Conservation (phyloP, 2,329 filamentous ascomycete species). For the Alternaria consortialis region DNA sequence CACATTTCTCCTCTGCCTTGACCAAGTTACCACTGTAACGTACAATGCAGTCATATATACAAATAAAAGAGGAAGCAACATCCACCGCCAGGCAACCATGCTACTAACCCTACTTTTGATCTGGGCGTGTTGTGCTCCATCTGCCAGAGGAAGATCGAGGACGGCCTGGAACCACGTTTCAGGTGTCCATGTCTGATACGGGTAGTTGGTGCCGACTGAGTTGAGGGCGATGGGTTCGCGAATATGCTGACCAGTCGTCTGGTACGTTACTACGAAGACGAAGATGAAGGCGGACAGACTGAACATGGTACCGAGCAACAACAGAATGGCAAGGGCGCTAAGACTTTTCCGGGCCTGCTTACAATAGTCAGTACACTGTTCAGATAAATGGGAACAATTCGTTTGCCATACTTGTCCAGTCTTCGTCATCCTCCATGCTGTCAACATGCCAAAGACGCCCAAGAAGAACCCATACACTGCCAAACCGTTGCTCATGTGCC, state of each 20-base stretch:
- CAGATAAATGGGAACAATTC: not conserved
- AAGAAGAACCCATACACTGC: conserved; percentile 47
- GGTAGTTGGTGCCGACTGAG: conserved; percentile 30
- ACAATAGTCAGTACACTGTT: not conserved
- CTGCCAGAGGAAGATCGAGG: conserved; percentile 37
- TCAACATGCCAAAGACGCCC: conserved; percentile 40
- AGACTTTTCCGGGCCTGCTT: conserved; percentile 41
- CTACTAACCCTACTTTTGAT: conserved; percentile 34
- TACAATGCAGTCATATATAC: conserved; percentile 32
- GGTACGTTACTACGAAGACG: conserved; percentile 41
- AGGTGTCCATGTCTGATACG: conserved; percentile 41
- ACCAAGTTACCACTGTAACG: conserved; percentile 27
- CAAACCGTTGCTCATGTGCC: conserved; percentile 40
- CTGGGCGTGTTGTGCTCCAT: conserved; percentile 21
- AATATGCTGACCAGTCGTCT: conserved; percentile 40
- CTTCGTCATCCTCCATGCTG: conserved; percentile 37
- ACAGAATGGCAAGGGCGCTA: conserved; percentile 47
- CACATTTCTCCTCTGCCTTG: conserved; percentile 32
- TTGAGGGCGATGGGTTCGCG: conserved; percentile 30
- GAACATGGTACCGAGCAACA: conserved; percentile 39
- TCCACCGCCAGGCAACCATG: conserved; percentile 48
- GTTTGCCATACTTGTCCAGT: conserved; percentile 12
- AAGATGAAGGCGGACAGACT: conserved; percentile 44
- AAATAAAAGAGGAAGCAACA: conserved; percentile 41
- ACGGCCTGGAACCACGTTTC: conserved; percentile 48